Percentiles rank a stretch among this genome's conserved stretches.
These are phyloP conservation scores for Wickerhamomyces silvicola DNA, from an alignment of 805 yeast species.

Conservation along the genomic window DNA sequence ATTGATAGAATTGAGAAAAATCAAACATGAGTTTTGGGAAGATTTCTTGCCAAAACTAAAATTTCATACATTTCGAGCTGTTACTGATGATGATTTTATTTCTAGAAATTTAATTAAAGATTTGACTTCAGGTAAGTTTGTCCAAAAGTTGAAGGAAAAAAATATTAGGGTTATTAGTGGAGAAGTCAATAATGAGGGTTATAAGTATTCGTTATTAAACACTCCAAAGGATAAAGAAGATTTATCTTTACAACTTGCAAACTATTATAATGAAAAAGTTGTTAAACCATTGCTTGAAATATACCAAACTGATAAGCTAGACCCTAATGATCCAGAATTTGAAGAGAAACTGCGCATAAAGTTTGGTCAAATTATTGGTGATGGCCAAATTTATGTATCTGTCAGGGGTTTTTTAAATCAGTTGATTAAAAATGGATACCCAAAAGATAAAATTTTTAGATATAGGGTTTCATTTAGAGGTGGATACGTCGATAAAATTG, in stretches of 20 bases:
- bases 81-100: constrained; percentile 33
- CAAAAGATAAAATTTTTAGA: constrained; percentile 12
- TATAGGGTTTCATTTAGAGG: constrained; percentile 24
- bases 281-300: constrained; percentile 21
- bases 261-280: constrained; percentile 29
- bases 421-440: background rate
- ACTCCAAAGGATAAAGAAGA: constrained; percentile 26
- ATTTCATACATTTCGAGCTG: constrained; percentile 32
- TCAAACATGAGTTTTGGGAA: constrained; percentile 13
- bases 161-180: constrained; percentile 24
- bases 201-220: constrained; percentile 24
- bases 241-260: constrained; percentile 26
- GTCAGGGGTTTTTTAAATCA: constrained; percentile 33
- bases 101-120: constrained; percentile 25
- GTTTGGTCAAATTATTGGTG: constrained; percentile 31
- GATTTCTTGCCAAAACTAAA: constrained; percentile 23
- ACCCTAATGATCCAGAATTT: constrained; percentile 13
- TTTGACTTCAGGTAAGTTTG: constrained; percentile 24
- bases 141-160: constrained; percentile 17
- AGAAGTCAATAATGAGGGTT: constrained; percentile 30
- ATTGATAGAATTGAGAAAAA: constrained; percentile 15
- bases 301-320: constrained; percentile 14
- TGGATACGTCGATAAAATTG: constrained; percentile 14
- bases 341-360: constrained; percentile 16
- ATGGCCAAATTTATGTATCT: constrained; percentile 34